Evolutionary conservation across 345 rosid genomes (phyloP), one percentile per base, ranked within the genome.

Genomic region (Hevea brasiliensis): DNA sequence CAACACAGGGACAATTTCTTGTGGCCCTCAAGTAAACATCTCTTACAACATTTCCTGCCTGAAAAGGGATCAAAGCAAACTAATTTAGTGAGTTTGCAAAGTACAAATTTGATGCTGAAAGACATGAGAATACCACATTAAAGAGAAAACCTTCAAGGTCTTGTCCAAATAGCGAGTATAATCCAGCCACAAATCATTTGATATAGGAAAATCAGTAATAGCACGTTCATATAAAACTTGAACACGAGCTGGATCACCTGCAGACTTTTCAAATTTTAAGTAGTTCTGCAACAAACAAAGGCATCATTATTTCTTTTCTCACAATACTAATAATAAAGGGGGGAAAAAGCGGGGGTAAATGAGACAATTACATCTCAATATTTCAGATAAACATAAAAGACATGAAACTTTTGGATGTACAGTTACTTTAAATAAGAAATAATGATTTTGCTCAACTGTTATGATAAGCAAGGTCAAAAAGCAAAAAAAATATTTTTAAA

Each of bases 141-240:
- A 47, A 74, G 55, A 61, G 27, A 71, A 60, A 70, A 92, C 98
- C 97, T 92, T 94, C 84, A 94, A 86, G 37, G 97, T 92, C 79
- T 81, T 88, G 83, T 94, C 96, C 65, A 94, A 78, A 84, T 90
- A 90, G 67, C 65, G 78, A 24, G 93, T 86, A 78, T 89, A 94
- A 75, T 84, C 95, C 78, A 89, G 84, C 98, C 98, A 94, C 65
- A 94, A 79, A 81, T 92, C 97, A 79, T 80, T 85, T 72, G 97
- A 89, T 63, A 92, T 82, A 50, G 98, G 97, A 76, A 82, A 92
- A 23, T 88, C 90, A 37, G 91, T 74, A 63, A 90, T 80, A 67
- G 98, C 91, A 71, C 97, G 97, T 72, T 94, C 98, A 81, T 90
- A 94, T 37, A 90, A 85, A 82, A 87, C 81, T 79, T 92, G 93